A percentile compares a stretch with the other conserved stretches of the same genome.
These are phyloP conservation scores for Fistulinella prunicolor DNA, from an alignment of 768 basidiomycete genomes.

Conservation along the genomic window DNA sequence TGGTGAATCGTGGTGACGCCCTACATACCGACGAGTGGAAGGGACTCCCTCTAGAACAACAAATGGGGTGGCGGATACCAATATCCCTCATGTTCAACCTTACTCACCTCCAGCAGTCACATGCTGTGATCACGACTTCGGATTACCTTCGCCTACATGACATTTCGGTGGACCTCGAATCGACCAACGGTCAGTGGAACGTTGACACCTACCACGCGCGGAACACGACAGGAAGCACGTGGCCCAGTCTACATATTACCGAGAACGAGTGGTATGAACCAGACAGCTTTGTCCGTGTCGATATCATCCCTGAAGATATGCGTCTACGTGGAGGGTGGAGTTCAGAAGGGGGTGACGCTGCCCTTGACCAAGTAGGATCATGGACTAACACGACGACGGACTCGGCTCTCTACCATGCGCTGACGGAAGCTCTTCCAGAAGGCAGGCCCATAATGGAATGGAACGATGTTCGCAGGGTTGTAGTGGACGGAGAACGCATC, in stretches of 20 bases:
- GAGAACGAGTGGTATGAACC: constrained; percentile 41
- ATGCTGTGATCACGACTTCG: constrained; percentile 38
- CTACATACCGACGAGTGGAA: constrained; percentile 40
- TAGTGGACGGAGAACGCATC: constrained; percentile 21
- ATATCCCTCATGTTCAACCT: constrained; percentile 43
- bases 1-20: constrained; percentile 47
- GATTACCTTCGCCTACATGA: constrained; percentile 44
- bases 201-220: constrained; percentile 32
- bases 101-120: constrained; percentile 34
- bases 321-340: constrained; percentile 33
- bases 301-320: constrained; percentile 33
- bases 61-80: constrained; percentile 36
- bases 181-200: constrained; percentile 38
- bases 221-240: constrained; percentile 10
- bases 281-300: constrained; percentile 33
- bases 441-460: constrained; percentile 25
- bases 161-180: constrained; percentile 32
- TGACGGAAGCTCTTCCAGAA: constrained; percentile 11
- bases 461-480: constrained; percentile 18
- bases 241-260: constrained; percentile 32
- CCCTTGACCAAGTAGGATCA: constrained; percentile 16
- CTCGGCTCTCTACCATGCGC: constrained; percentile 17
- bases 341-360: constrained; percentile 11
- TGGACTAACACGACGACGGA: constrained; percentile 14
- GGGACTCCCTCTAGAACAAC: constrained; percentile 34